Conservation (phyloP, 2,329 filamentous ascomycete genomes). For the Coniochaeta ligniaria region DNA sequence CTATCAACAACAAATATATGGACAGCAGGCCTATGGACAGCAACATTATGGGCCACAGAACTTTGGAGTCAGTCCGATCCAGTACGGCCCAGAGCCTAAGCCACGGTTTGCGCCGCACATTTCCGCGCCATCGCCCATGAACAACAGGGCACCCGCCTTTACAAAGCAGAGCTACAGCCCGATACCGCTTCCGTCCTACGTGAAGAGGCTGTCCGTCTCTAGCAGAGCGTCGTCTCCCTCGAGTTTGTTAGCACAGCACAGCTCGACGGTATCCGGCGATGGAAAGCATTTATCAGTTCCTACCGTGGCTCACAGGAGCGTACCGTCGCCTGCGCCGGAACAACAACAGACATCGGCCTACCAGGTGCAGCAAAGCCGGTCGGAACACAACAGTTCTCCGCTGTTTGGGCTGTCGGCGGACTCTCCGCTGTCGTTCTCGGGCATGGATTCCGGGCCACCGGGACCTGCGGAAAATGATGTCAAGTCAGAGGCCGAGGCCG, state of each 20-base stretch:
- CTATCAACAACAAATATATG: not conserved
- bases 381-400: not conserved
- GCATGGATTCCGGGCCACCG: not conserved
- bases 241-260: not conserved
- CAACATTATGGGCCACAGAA: not conserved
- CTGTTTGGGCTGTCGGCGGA: not conserved
- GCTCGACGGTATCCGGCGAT: not conserved
- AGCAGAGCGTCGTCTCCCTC: not conserved
- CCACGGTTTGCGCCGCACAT: conserved; percentile 2
- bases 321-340: not conserved
- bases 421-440: not conserved
- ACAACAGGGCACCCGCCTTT: conserved; percentile 6
- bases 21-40: not conserved
- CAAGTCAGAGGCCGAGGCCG: not conserved
- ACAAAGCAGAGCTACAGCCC: conserved; percentile 17
- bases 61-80: conserved; percentile 1
- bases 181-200: conserved; percentile 15
- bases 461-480: not conserved
- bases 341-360: not conserved
- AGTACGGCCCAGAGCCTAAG: conserved; percentile 3
- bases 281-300: not conserved
- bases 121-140: not conserved
- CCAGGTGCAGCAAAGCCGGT: not conserved
- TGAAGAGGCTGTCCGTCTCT: conserved; percentile 5
- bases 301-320: not conserved